Evolutionary conservation across 805 yeast species (phyloP).

Genomic region (Kazachstania psychrophila): DNA sequence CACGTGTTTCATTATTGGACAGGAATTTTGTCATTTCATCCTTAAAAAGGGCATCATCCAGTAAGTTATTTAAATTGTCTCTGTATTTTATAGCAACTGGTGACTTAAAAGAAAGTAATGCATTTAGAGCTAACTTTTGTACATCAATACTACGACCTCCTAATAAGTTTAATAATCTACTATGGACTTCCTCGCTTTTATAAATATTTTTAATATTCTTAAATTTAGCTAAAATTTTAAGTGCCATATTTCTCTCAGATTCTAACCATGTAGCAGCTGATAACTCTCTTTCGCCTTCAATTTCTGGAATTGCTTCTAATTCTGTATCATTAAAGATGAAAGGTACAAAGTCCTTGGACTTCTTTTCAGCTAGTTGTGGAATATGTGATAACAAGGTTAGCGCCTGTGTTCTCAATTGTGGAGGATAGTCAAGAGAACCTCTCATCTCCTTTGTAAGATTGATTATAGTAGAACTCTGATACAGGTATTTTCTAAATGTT

Average conservation of each 20-base stretch:
- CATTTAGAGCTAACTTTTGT: conserved; percentile 66
- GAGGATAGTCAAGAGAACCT: conserved; percentile 34
- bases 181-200: conserved; percentile 44
- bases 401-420: conserved; percentile 44
- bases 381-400: conserved; percentile 47
- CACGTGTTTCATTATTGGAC: conserved; percentile 37
- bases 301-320: conserved; percentile 15
- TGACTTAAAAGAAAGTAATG: conserved; percentile 55
- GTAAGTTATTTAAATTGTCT: conserved; percentile 61
- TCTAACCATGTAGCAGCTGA: conserved; percentile 33
- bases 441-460: conserved; percentile 30
- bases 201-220: conserved; percentile 49
- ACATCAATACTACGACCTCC: conserved; percentile 51
- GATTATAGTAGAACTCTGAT: conserved; percentile 32
- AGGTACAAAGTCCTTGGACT: conserved; percentile 49
- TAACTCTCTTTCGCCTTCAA: conserved; percentile 5
- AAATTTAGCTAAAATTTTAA: conserved; percentile 57
- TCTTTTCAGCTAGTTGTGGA: conserved; percentile 63
- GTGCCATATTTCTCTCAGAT: conserved; percentile 47
- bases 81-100: conserved; percentile 53
- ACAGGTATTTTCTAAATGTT: conserved; percentile 29
- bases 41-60: conserved; percentile 75
- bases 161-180: conserved; percentile 45
- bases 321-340: conserved; percentile 36
- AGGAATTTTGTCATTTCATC: conserved; percentile 72